Percentiles rank a stretch among this genome's conserved stretches.
These are phyloP conservation scores for Fusarium beomiforme DNA, from an alignment of 2,329 filamentous ascomycete genomes.

Conservation along the genomic window DNA sequence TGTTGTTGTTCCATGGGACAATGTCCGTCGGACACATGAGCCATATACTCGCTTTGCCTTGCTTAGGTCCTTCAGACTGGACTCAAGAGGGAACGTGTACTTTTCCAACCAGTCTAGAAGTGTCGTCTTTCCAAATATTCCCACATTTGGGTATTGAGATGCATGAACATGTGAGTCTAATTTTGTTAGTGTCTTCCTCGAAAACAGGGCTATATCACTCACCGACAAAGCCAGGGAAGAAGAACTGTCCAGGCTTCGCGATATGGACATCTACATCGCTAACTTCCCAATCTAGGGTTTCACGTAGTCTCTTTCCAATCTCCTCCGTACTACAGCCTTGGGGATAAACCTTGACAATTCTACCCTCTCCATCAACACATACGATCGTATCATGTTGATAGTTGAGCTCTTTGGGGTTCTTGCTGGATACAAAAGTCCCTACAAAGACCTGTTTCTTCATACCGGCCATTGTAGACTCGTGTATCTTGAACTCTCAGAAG, in stretches of 20 bases:
- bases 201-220: slow-evolving; percentile 36
- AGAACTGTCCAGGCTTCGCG: slow-evolving; percentile 69
- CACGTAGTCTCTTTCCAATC: slow-evolving; percentile 48
- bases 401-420: slow-evolving; percentile 57
- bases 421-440: slow-evolving; percentile 66
- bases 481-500: not conserved
- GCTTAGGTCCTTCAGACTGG: slow-evolving; percentile 71
- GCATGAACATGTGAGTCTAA: slow-evolving; percentile 95
- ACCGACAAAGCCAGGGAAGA: slow-evolving; percentile 87
- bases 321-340: slow-evolving; percentile 47
- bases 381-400: slow-evolving; percentile 62
- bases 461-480: slow-evolving; percentile 16
- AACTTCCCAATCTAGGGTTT: slow-evolving; percentile 57
- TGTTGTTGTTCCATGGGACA: slow-evolving; percentile 91
- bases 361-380: slow-evolving; percentile 60
- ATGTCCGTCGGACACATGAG: slow-evolving; percentile 79
- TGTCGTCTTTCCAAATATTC: slow-evolving; percentile 92
- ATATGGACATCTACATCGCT: slow-evolving; percentile 51
- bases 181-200: slow-evolving; percentile 13
- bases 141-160: slow-evolving; percentile 91
- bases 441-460: slow-evolving; percentile 58
- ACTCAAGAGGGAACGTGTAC: slow-evolving; percentile 95
- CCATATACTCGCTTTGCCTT: slow-evolving; percentile 79
- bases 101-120: slow-evolving; percentile 92
- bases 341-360: slow-evolving; percentile 60